phyloP scores from a whole-genome alignment of 768 basidiomycete genomes.

The Rhizopogon rudus region DNA sequence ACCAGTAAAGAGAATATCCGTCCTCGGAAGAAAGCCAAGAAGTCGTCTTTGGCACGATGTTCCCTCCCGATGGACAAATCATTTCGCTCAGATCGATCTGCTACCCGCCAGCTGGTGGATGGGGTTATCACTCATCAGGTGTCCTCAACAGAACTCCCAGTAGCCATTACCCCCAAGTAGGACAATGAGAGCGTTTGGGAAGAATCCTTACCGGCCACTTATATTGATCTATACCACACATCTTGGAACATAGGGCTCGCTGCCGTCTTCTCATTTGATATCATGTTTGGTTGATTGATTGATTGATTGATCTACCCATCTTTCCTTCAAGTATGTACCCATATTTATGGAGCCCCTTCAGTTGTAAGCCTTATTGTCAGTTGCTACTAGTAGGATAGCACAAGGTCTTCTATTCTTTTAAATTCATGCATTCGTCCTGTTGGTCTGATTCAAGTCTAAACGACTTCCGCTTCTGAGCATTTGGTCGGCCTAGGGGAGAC shows the following conservation, averaged over 20 bases:
- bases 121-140: neutral
- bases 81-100: neutral
- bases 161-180: neutral
- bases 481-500: too few species aligned
- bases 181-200: too few species aligned
- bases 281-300: neutral
- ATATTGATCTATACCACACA: neutral
- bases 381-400: neutral
- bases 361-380: neutral
- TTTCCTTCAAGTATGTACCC: neutral
- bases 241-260: neutral
- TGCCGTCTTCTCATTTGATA: neutral
- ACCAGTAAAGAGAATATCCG: conserved; percentile 53
- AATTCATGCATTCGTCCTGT: neutral
- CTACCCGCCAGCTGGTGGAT: too few species aligned
- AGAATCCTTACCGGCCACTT: neutral
- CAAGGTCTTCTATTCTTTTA: neutral
- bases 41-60: conserved; percentile 17
- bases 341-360: neutral
- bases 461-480: neutral
- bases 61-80: neutral
- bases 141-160: neutral
- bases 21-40: conserved; percentile 43
- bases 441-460: neutral
- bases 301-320: neutral